Base-by-base conservation (phyloP, 2,329 filamentous ascomycete species). In the Paracorniculantispora psalliotae region DNA sequence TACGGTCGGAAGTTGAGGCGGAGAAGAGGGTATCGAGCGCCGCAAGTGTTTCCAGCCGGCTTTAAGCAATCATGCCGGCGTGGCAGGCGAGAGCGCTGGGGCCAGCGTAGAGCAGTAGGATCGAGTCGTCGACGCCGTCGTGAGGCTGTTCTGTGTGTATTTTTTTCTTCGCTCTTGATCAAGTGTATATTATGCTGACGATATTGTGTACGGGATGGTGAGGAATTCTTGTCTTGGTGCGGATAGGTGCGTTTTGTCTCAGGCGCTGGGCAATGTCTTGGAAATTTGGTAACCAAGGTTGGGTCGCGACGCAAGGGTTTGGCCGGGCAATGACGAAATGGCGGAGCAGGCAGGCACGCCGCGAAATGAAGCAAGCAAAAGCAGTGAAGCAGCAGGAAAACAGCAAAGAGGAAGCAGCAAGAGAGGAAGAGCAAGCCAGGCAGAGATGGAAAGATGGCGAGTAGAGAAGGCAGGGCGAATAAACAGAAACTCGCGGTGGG, bases 201-300 rank as follows among this genome's bases (percentile, higher is more conserved):
- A 57, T 57, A 57, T 49, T 57, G 25, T 57, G 54, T 57, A 49
- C 25, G 17, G 43, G 54, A 30, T 41, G 35, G 8, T 49, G 53
- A 23, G 54, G 54, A 49, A 41, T 49, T 57, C 3, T 33, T 57
- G 54, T 41, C 28, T 6, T 49, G 54, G n/a, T 39, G 33, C 17
- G 28, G 23, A 41, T 33, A 57, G 33, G 25, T 57, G 33, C 23
- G 54, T 39, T n/a, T 57, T 57, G 54, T 57, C 54, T 57, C 54
- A 26, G 54, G 35, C 54, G 44, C 49, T n/a, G 28, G n/a, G 44
- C 44, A 57, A 49, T 57, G 54, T 57, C 44, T 39, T 41, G 54
- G 44, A 49, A 33, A 15, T 33, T 48, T 15, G 21, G 44, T 30
- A 49, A 44, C 17, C 19, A n/a, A n/a, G 17, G 44, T 48, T 10